Conservation (phyloP, 345 rosid genomes). For the Pistacia integerrima region DNA sequence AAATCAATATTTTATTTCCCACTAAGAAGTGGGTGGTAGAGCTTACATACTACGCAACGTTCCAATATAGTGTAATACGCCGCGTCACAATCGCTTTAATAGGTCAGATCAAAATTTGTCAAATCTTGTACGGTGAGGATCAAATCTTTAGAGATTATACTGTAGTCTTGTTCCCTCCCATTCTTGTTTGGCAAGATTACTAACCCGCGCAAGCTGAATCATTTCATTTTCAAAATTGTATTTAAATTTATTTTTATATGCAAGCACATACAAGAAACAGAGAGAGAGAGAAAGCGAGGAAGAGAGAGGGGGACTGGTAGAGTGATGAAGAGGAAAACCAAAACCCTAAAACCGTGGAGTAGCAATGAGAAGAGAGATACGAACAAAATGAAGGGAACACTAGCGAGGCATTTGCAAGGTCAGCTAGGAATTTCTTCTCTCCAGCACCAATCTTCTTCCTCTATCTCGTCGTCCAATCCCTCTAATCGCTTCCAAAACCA, state of each 20-base stretch:
- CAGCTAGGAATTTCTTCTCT: conserved; percentile 44
- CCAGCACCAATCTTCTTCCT: conserved; percentile 39
- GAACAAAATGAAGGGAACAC: conserved; percentile 53
- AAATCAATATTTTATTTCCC: conserved; percentile 5
- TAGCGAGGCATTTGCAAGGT: conserved; percentile 42
- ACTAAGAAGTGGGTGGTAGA: not conserved
- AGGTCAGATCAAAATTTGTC: not conserved
- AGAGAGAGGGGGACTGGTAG: conserved; percentile 24
- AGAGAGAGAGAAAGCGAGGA: conserved; percentile 16
- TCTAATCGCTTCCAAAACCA: conserved; percentile 42
- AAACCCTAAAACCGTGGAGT: conserved; percentile 36
- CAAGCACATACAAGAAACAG: conserved; percentile 9
- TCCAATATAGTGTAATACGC: conserved; percentile 5
- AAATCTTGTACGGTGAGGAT: conserved; percentile 17
- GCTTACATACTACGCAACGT: conserved; percentile 38
- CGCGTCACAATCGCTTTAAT: not conserved
- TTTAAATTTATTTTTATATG: not conserved
- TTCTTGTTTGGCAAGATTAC: not conserved
- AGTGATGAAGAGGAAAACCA: conserved; percentile 44
- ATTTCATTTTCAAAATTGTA: conserved; percentile 6
- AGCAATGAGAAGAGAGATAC: conserved; percentile 25
- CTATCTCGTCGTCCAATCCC: conserved; percentile 22
- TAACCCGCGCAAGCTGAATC: conserved; percentile 42
- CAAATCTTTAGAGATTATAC: not conserved
- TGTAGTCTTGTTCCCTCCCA: conserved; percentile 3